Conservation (phyloP, 768 basidiomycete species). For the Scleroderma citrinum region DNA sequence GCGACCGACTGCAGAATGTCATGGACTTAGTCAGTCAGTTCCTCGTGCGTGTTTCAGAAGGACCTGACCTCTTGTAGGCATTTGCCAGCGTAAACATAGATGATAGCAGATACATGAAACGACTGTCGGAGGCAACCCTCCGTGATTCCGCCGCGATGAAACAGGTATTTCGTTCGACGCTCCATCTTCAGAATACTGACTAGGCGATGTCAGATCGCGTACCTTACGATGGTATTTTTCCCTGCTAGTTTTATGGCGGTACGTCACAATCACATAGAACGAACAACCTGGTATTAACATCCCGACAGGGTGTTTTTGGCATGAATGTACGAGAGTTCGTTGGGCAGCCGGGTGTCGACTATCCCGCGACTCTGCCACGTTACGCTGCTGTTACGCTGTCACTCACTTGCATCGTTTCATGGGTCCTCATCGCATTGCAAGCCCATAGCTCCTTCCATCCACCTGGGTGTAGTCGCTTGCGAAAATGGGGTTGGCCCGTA, state of each 20-base stretch:
- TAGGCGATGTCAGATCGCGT: conserved; percentile 28
- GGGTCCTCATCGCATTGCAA: conserved; percentile 52
- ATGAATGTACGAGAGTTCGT: conserved; percentile 51
- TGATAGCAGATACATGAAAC: conserved; percentile 47
- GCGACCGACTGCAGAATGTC: conserved; percentile 26
- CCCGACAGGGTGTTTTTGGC: conserved; percentile 42
- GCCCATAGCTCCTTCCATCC: conserved; percentile 20
- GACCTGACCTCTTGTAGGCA: conserved; percentile 31
- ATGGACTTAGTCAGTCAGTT: conserved; percentile 25
- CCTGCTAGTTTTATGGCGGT: conserved; percentile 44
- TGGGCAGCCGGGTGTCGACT: conserved; percentile 6
- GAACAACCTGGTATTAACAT: background rate
- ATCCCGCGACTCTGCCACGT: conserved; percentile 28
- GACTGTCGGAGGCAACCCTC: conserved; percentile 42
- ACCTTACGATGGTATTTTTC: conserved; percentile 57
- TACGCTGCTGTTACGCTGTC: conserved; percentile 38
- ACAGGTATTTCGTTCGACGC: conserved; percentile 14
- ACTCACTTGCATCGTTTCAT: conserved; percentile 46
- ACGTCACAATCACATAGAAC: background rate
- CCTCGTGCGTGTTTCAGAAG: background rate
- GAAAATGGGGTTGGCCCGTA: conserved; percentile 19
- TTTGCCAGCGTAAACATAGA: conserved; percentile 55
- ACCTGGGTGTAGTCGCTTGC: conserved; percentile 8
- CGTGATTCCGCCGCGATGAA: conserved; percentile 38
- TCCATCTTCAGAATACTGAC: conserved; percentile 18